Evolutionary conservation across 805 yeast genomes (phyloP).

Genomic region (Hanseniaspora lindneri): DNA sequence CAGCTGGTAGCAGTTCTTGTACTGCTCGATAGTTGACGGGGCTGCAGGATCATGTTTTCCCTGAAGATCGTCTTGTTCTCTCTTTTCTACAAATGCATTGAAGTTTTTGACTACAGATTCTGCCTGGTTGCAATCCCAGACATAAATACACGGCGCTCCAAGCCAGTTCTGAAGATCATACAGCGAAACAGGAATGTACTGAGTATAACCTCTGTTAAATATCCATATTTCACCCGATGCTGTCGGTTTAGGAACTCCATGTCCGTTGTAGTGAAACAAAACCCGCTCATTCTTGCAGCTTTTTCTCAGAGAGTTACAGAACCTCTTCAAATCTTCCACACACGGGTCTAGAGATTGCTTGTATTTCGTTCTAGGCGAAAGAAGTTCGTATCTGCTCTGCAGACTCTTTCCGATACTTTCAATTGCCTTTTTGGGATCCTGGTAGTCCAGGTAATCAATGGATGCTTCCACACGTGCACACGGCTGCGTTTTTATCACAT

Average conservation of each 20-base stretch:
- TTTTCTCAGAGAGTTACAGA: slow-evolving; percentile 77
- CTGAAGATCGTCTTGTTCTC: slow-evolving; percentile 75
- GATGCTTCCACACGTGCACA: slow-evolving; percentile 87
- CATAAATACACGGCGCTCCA: slow-evolving; percentile 94
- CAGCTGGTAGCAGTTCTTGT: slow-evolving; percentile 77
- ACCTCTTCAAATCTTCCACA: slow-evolving; percentile 86
- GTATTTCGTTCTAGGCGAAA: slow-evolving; percentile 76
- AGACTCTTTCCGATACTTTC: slow-evolving; percentile 81
- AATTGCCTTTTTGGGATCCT: slow-evolving; percentile 80
- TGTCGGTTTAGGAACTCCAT: slow-evolving; percentile 96
- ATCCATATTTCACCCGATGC: slow-evolving; percentile 97
- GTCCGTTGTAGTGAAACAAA: slow-evolving; percentile 91
- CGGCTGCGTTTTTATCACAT: slow-evolving; percentile 81
- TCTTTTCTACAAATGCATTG: slow-evolving; percentile 76
- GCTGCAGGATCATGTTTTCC: slow-evolving; percentile 35
- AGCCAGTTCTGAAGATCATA: slow-evolving; percentile 93
- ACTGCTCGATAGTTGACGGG: slow-evolving; percentile 38
- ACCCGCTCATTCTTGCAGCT: slow-evolving; percentile 90
- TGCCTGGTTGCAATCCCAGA: slow-evolving; percentile 88
- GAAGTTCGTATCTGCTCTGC: slow-evolving; percentile 79
- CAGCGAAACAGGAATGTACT: slow-evolving; percentile 90
- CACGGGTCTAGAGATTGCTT: slow-evolving; percentile 89
- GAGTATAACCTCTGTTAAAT: slow-evolving; percentile 91
- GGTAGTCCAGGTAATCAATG: slow-evolving; percentile 73
- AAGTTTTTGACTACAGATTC: slow-evolving; percentile 86